phyloP scores from a whole-genome alignment of 805 yeast genomes.

The Candida bentonensis region DNA sequence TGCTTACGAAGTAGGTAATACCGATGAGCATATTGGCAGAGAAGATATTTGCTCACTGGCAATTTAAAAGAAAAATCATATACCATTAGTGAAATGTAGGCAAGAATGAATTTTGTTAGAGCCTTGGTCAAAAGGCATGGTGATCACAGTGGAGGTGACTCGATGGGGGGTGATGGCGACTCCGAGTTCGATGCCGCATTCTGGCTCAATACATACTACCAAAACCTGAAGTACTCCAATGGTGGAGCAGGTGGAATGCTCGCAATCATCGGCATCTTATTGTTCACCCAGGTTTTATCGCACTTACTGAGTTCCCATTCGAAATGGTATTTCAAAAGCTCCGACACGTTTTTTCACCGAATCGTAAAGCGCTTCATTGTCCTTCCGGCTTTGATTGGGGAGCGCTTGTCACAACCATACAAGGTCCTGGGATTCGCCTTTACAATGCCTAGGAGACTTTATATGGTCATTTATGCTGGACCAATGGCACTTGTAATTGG shows the following conservation, averaged over 20 bases:
- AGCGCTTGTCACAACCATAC: not conserved
- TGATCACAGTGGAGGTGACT: not conserved
- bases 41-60: too few species aligned
- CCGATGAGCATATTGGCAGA: too few species aligned
- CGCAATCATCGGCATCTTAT: not conserved
- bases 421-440: not conserved
- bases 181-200: not conserved
- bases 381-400: not conserved
- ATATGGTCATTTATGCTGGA: not conserved
- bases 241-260: not conserved
- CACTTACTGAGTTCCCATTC: not conserved
- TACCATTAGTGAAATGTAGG: too few species aligned
- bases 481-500: not conserved
- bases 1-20: too few species aligned
- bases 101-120: too few species aligned
- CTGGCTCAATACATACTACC: not conserved
- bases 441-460: not conserved
- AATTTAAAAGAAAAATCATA: too few species aligned
- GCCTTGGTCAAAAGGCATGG: too few species aligned
- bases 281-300: not conserved
- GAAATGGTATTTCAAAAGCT: not conserved
- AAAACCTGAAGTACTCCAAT: not conserved
- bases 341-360: not conserved
- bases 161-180: not conserved
- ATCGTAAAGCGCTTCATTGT: not conserved